Percentiles rank a stretch among this genome's conserved stretches.
Evolutionary conservation across 108 stramenopile genomes (phyloP).

Genomic region (Nannochloropsis salina): DNA sequence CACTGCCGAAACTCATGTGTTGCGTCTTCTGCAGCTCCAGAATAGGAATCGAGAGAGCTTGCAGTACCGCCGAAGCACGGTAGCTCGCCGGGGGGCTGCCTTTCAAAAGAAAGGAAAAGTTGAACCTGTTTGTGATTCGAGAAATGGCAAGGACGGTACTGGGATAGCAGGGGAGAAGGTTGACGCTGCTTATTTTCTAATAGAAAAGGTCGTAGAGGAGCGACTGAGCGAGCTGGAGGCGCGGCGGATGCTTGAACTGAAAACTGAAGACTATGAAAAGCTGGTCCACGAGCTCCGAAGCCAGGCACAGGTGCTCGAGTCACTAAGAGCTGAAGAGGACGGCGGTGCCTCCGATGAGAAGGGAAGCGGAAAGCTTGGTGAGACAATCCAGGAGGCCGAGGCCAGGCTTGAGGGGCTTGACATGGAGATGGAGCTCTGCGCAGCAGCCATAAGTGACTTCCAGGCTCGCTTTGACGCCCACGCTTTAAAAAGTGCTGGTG

Average conservation of each 20-base stretch:
- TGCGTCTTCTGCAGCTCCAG: conserved; percentile 16
- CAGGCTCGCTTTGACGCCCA: neutral
- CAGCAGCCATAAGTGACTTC: neutral
- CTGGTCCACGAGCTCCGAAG: neutral
- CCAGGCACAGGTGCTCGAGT: neutral
- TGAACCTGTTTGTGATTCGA: no score
- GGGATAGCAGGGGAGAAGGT: neutral
- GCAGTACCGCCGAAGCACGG: neutral
- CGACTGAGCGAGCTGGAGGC: neutral
- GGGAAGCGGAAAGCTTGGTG: neutral
- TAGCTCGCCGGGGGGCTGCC: conserved; percentile 14
- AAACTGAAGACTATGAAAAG: neutral
- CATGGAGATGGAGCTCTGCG: conserved; percentile 10
- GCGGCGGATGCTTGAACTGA: neutral
- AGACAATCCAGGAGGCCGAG: conserved; percentile 9
- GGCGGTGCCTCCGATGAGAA: neutral
- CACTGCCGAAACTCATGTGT: neutral
- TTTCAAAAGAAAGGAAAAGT: neutral
- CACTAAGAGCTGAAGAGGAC: neutral
- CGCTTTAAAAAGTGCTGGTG: neutral
- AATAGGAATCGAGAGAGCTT: neutral
- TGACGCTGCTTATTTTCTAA: neutral
- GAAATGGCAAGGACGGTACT: neutral
- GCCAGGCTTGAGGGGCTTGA: neutral
- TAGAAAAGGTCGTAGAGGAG: neutral